Conservation (phyloP, 129 eudicot species). For the Tanacetum coccineum region DNA sequence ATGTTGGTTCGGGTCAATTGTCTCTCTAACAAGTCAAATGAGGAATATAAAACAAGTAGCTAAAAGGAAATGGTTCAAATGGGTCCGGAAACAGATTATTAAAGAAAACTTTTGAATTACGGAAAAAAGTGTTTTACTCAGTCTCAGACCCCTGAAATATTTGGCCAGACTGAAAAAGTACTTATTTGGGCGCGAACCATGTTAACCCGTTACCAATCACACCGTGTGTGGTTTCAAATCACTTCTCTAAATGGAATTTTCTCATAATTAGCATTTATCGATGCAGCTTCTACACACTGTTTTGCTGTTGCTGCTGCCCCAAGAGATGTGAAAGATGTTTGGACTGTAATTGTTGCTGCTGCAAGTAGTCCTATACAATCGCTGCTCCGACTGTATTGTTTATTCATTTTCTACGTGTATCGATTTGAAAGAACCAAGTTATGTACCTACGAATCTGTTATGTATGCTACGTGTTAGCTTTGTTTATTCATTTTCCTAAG, state of each 20-base stretch:
- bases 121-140: too few species aligned
- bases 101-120: too few species aligned
- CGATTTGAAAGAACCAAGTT: conserved; percentile 1
- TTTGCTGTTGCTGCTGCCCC: conserved; percentile 55
- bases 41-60: too few species aligned
- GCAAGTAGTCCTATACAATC: conserved; percentile 13
- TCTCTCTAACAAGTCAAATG: too few species aligned
- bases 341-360: conserved; percentile 39
- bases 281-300: conserved; percentile 54
- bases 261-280: conserved; percentile 9
- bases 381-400: neutral
- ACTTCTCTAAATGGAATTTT: neutral
- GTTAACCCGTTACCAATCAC: too few species aligned
- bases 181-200: too few species aligned
- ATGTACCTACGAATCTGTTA: neutral
- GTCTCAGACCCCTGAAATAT: too few species aligned
- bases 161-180: too few species aligned
- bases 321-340: conserved; percentile 44
- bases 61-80: too few species aligned
- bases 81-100: too few species aligned
- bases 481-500: conserved; percentile 3
- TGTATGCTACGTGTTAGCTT: neutral
- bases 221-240: neutral
- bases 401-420: neutral
- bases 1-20: too few species aligned